Evolutionary conservation across 805 yeast genomes (phyloP).

Genomic region (Starmerella scarabaei): DNA sequence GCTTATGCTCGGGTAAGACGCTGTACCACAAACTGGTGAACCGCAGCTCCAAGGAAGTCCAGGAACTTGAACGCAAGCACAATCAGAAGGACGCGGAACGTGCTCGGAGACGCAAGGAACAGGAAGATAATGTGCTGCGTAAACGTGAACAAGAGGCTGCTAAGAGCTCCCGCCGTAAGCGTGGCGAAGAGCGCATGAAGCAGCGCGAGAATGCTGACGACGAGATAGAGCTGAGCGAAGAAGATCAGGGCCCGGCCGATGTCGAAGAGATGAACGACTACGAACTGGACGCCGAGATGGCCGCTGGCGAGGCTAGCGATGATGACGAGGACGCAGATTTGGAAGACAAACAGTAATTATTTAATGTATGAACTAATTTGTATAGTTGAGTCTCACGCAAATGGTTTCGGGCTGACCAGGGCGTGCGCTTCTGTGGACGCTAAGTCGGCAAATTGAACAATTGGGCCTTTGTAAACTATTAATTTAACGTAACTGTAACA

Average conservation of each 20-base stretch:
- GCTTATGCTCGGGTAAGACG: conserved; percentile 77
- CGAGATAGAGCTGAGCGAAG: not conserved
- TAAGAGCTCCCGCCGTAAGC: conserved; percentile 57
- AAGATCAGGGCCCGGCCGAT: conserved; percentile 24
- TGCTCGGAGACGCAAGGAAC: conserved; percentile 61
- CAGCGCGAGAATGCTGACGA: conserved; percentile 8
- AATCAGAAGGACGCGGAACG: conserved; percentile 46
- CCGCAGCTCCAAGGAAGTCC: conserved; percentile 50
- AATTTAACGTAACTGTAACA: too few relatives aligned
- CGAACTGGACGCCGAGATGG: conserved; percentile 25
- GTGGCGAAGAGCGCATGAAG: conserved; percentile 33
- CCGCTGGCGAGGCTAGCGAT: conserved; percentile 7
- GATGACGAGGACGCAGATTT: too few relatives aligned
- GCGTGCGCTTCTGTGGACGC: too few relatives aligned
- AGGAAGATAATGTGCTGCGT: conserved; percentile 61
- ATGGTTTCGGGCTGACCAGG: too few relatives aligned
- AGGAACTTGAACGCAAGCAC: conserved; percentile 54
- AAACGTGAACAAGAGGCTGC: conserved; percentile 60
- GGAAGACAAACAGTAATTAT: too few relatives aligned
- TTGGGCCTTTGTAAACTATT: too few relatives aligned
- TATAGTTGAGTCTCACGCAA: too few relatives aligned
- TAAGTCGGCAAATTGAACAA: too few relatives aligned
- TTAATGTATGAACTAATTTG: too few relatives aligned
- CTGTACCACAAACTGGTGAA: conserved; percentile 61
- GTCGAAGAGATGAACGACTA: conserved; percentile 32